Conservation (phyloP, 1,284 basidiomycete species). For the Peniophora sp. region DNA sequence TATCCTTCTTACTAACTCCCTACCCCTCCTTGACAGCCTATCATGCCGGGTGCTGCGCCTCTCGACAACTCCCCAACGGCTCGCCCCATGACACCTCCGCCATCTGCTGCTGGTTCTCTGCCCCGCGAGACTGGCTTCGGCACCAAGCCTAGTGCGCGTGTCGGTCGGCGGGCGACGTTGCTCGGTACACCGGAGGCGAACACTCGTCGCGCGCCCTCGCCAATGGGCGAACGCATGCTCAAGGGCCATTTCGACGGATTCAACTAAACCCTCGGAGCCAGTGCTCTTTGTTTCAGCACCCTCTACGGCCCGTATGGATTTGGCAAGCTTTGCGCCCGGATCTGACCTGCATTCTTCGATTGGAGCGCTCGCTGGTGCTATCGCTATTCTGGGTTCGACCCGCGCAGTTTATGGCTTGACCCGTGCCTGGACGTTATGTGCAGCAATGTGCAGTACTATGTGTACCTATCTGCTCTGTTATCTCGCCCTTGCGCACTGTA, state of each 20-base stretch:
- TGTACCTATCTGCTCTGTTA: background rate
- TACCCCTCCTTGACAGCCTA: slow-evolving; percentile 6
- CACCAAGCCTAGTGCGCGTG: slow-evolving; percentile 13
- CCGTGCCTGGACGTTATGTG: background rate
- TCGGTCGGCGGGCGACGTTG: slow-evolving; percentile 52
- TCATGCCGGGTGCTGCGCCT: slow-evolving; percentile 9
- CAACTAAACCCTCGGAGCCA: slow-evolving; percentile 31
- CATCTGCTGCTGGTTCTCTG: slow-evolving; percentile 19
- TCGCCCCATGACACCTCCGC: slow-evolving; percentile 37
- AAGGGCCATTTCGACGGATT: slow-evolving; percentile 81
- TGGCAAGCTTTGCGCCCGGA: no score
- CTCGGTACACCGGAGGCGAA: slow-evolving; percentile 33
- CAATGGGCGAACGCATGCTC: slow-evolving; percentile 78
- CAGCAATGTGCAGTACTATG: background rate
- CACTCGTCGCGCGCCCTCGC: slow-evolving; percentile 65
- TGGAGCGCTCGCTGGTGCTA: background rate
- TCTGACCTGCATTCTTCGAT: background rate
- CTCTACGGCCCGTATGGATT: background rate
- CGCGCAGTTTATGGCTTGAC: background rate
- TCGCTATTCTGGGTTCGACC: background rate
- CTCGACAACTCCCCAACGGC: slow-evolving; percentile 21
- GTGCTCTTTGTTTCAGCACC: background rate
- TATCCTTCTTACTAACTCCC: slow-evolving; percentile 1
- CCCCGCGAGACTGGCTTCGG: slow-evolving; percentile 9
- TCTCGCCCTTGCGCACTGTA: background rate